A percentile compares a stretch with the other conserved stretches of the same genome.
Evolutionary conservation across 495 filamentous ascomycete species (phyloP).

Genomic region (Jackrogersella multiformis): DNA sequence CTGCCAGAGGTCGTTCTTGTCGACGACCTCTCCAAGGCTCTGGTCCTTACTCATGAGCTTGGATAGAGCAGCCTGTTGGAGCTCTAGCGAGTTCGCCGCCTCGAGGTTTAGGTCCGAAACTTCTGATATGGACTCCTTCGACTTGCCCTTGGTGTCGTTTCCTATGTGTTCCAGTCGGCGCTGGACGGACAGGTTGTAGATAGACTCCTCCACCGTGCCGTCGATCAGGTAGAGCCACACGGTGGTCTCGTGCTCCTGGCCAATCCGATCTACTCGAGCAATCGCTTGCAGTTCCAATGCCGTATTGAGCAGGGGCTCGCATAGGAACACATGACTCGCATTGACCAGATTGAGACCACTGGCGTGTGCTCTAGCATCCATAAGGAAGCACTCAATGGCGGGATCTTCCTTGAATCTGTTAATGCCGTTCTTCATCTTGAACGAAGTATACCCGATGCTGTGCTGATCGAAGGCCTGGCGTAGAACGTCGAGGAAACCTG

Average conservation of each 20-base stretch:
- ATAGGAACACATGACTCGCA: constrained; percentile 93
- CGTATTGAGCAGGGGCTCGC: constrained; percentile 91
- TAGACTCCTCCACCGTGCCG: constrained; percentile 87
- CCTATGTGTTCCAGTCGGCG: constrained; percentile 80
- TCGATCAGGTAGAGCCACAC: constrained; percentile 95
- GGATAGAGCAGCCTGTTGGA: constrained; percentile 72
- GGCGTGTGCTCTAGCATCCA: constrained; percentile 88
- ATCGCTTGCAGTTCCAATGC: constrained; percentile 94
- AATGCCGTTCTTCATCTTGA: constrained; percentile 71
- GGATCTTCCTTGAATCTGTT: constrained; percentile 79
- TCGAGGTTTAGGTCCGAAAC: constrained; percentile 70
- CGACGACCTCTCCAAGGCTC: constrained; percentile 82
- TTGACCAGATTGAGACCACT: constrained; percentile 90
- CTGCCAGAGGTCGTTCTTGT: constrained; percentile 83
- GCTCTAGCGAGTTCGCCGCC: constrained; percentile 81
- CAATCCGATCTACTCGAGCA: constrained; percentile 92
- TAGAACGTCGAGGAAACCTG: constrained; percentile 80
- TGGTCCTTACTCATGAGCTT: constrained; percentile 74
- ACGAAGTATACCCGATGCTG: constrained; percentile 74
- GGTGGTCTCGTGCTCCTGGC: constrained; percentile 84
- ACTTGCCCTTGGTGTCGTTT: constrained; percentile 48
- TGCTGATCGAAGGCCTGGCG: constrained; percentile 70
- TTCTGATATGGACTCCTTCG: constrained; percentile 34
- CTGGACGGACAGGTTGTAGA: constrained; percentile 83
- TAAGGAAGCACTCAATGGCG: constrained; percentile 79